Base-by-base conservation (phyloP, 441 rosid genomes). In the Theobroma grandiflorum region DNA sequence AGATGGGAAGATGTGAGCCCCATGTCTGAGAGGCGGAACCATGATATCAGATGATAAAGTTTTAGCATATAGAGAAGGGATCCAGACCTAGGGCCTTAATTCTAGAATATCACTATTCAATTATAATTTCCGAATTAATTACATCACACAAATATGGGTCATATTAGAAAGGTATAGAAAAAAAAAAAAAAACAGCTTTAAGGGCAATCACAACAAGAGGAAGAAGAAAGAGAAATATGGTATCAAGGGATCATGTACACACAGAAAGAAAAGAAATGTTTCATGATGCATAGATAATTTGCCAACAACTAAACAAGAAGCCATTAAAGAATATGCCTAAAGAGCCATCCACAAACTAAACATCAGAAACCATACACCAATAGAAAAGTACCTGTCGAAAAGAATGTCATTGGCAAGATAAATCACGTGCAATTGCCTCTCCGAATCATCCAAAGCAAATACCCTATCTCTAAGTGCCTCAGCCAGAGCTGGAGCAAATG, bases 381-480 rank as follows among this genome's bases (percentile, higher is more conserved):
- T 12, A 78, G 71, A 50, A 14, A 77, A 72, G 37, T 87, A 97
- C 99, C 98, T 94, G 88, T 97, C 99, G 78, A 95, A 95, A 80
- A 97, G 97, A 86, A 97, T 97, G 85, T 97, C 99, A 84, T 97
- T 97, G 52, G 95, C 95, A 22, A 97, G 94, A 87, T 94, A 97
- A 78, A 97, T 91, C 16, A 97, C 88, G 79, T 95, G 98, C 86
- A 97, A 88, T 80, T 93, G 99, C 87, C 97, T 93, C 85, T 94
- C 99, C 66, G 95, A 88, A 88, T 97, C 99, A 87, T 97, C 99
- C 80, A 92, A 72, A 38, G 89, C 75, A 81, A 91, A 89, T 42
- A 94, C 85, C 89, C 99, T 91, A 74, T 97, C 97, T 86, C 94
- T 94, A 66, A 97, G 85, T 35, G 91, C 98, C 86, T 92, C 97